These are phyloP conservation scores for Triangularia verruculosa DNA, from an alignment of 2,329 filamentous ascomycete species.

Conservation along the genomic window DNA sequence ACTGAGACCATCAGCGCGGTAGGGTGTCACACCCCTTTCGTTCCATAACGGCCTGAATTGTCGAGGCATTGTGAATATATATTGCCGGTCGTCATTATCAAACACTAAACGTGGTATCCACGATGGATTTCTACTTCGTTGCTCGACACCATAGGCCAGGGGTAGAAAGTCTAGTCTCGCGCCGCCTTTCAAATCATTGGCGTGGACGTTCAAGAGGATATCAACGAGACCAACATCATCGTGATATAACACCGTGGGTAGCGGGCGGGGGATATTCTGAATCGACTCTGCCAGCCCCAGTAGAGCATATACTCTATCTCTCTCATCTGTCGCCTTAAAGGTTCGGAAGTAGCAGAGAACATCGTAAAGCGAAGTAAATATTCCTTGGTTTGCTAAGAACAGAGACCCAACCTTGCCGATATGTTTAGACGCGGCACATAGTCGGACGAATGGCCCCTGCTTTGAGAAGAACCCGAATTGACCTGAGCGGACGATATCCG, in stretches of 20 bases:
- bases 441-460: neutral
- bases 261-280: neutral
- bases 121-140: too few species aligned
- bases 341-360: neutral
- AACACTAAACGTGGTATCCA: neutral
- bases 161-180: too few species aligned
- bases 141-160: too few species aligned
- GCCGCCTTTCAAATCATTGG: neutral
- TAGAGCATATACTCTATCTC: neutral
- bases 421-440: neutral
- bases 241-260: neutral
- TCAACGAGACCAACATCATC: neutral
- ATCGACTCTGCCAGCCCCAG: neutral
- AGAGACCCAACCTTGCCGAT: neutral
- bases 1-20: neutral
- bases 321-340: neutral
- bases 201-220: neutral
- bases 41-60: neutral
- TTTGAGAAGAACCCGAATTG: neutral
- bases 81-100: neutral
- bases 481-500: neutral
- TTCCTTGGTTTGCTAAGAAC: neutral
- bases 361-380: too few species aligned
- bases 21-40: neutral
- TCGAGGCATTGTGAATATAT: neutral